A percentile compares a stretch with the other conserved stretches of the same genome.
Evolutionary conservation across 2,329 filamentous ascomycete genomes (phyloP).

Genomic region (Colletotrichum australisinense): DNA sequence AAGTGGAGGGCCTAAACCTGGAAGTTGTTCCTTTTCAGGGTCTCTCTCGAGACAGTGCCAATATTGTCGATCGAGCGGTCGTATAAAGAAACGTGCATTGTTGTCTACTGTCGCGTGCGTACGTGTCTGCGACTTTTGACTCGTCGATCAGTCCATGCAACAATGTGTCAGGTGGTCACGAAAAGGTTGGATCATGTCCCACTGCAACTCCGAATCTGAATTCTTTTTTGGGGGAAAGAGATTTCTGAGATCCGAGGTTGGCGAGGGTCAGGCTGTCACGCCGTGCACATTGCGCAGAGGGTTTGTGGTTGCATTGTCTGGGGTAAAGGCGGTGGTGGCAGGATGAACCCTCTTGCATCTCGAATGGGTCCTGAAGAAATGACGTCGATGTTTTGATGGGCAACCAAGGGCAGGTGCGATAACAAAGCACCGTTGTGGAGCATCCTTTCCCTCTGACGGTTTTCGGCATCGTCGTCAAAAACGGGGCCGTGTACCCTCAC

Average conservation of each 20-base stretch:
- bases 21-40: constrained; percentile 12
- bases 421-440: constrained; percentile 29
- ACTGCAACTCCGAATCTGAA: neutral
- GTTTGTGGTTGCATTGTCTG: constrained; percentile 20
- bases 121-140: neutral
- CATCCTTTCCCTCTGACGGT: neutral
- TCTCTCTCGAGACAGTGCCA: constrained; percentile 10
- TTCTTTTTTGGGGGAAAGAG: neutral
- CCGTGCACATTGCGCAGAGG: neutral
- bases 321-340: constrained; percentile 19
- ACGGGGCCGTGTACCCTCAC: constrained; percentile 1
- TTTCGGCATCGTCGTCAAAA: constrained; percentile 14
- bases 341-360: constrained; percentile 21
- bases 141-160: constrained; percentile 3
- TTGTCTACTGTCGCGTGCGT: neutral
- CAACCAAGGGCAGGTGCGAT: constrained; percentile 13
- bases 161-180: neutral
- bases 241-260: constrained; percentile 3
- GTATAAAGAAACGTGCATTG: neutral
- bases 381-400: constrained; percentile 19
- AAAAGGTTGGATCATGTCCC: neutral
- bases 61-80: neutral
- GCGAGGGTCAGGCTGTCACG: neutral
- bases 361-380: constrained; percentile 12
- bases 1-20: neutral